Percentiles rank a stretch among this genome's conserved stretches.
Conservation (phyloP, 306 rosid species). For the Castanea mollissima region DNA sequence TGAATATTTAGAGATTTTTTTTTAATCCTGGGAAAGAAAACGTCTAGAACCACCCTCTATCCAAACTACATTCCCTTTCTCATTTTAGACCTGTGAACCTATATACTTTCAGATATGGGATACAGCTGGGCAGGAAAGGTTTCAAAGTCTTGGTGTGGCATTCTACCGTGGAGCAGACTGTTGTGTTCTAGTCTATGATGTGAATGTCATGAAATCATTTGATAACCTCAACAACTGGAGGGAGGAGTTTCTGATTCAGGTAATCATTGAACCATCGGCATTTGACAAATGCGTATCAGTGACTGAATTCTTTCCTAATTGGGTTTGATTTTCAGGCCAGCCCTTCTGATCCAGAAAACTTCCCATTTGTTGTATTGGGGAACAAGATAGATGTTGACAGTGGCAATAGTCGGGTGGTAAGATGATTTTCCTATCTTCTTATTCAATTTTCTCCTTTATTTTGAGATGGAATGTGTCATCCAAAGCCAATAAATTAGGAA, state of each 20-base stretch:
- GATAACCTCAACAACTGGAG: constrained; percentile 99
- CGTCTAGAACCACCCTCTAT: neutral
- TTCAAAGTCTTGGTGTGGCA: constrained; percentile 99
- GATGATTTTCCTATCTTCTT: constrained; percentile 22
- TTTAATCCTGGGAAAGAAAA: neutral
- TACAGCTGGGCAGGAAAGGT: constrained; percentile 73
- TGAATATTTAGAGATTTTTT: neutral
- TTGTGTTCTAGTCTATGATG: constrained; percentile 97
- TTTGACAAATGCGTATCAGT: neutral
- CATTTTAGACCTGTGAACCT: neutral
- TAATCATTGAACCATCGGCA: constrained; percentile 22
- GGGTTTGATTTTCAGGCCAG: constrained; percentile 73
- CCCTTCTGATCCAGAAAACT: constrained; percentile 98
- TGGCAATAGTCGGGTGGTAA: constrained; percentile 95
- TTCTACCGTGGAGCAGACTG: constrained; percentile 99
- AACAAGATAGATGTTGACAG: constrained; percentile 98
- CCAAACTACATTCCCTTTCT: neutral
- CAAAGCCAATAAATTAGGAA: neutral
- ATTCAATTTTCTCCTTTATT: neutral
- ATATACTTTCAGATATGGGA: constrained; percentile 48
- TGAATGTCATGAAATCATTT: constrained; percentile 93
- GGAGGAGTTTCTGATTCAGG: constrained; percentile 98
- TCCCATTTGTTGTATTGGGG: constrained; percentile 98
- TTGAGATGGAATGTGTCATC: neutral
- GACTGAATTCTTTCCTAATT: constrained; percentile 9